Conservation (phyloP, 208 protist genomes). For the Borovskyia barvae region DNA sequence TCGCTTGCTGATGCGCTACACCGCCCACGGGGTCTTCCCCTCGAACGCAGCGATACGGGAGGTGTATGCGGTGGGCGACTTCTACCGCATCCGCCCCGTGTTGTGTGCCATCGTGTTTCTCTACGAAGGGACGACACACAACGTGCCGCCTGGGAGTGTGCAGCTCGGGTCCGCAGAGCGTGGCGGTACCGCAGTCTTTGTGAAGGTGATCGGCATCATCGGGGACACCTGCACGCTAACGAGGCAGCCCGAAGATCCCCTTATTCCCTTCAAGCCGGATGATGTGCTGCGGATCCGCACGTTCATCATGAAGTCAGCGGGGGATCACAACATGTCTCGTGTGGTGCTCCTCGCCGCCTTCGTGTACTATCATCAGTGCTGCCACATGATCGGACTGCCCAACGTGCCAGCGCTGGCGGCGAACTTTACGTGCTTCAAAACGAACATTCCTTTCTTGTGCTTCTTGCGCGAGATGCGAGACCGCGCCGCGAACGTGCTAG, state of each 20-base stretch:
- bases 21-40: conserved; percentile 12
- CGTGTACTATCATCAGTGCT: conserved; percentile 50
- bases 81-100: conserved; percentile 35
- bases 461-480: conserved; percentile 71
- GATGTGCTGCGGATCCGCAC: conserved; percentile 38
- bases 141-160: conserved; percentile 52
- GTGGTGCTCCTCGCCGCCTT: conserved; percentile 55
- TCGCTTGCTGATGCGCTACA: conserved; percentile 13
- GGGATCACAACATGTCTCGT: conserved; percentile 71
- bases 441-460: conserved; percentile 76
- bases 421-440: conserved; percentile 43
- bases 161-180: conserved; percentile 14
- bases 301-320: conserved; percentile 67
- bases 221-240: conserved; percentile 21
- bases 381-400: conserved; percentile 27
- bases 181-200: conserved; percentile 17
- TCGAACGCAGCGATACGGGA: conserved; percentile 36
- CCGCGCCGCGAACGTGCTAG: conserved; percentile 20
- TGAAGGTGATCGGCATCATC: conserved; percentile 57
- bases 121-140: conserved; percentile 38
- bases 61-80: conserved; percentile 20
- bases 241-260: neutral
- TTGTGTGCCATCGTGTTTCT: conserved; percentile 66
- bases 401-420: conserved; percentile 25
- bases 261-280: neutral